Percentiles rank a stretch among this genome's conserved stretches.
These are phyloP conservation scores for Prunus davidiana DNA, from an alignment of 306 rosid species.

Conservation along the genomic window DNA sequence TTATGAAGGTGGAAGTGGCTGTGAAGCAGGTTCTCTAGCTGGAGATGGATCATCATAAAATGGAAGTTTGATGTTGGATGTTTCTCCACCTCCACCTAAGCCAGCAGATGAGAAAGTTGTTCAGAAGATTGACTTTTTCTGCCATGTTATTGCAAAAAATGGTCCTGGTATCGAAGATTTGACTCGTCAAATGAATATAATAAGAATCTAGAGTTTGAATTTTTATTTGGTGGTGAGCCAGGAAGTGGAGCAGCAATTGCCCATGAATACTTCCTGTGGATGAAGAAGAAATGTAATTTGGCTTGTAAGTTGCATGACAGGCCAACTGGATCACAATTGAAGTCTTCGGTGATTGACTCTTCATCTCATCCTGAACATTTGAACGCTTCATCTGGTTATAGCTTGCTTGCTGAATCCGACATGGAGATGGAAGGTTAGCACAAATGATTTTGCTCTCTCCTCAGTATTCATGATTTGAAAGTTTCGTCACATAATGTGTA, in stretches of 20 bases:
- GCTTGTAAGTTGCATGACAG: conserved; percentile 31
- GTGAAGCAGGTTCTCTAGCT: conserved; percentile 27
- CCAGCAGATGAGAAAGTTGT: conserved; percentile 42
- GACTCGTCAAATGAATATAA: conserved; percentile 35
- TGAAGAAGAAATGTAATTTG: conserved; percentile 47
- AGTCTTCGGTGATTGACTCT: conserved; percentile 19
- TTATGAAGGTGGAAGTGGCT: conserved; percentile 33
- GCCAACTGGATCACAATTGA: conserved; percentile 19
- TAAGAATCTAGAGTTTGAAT: conserved; percentile 48
- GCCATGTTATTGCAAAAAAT: neutral
- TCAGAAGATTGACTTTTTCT: conserved; percentile 22
- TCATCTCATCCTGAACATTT: conserved; percentile 23
- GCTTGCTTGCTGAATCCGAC: conserved; percentile 68
- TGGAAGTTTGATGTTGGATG: conserved; percentile 23
- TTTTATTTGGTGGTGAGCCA: conserved; percentile 56
- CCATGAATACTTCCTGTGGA: conserved; percentile 51
- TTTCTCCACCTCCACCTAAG: conserved; percentile 46
- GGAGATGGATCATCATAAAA: conserved; percentile 18
- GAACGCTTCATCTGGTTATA: conserved; percentile 32
- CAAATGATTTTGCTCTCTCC: conserved; percentile 17
- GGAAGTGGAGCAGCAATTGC: conserved; percentile 54
- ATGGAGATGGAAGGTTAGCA: conserved; percentile 94
- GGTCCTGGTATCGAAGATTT: conserved; percentile 47
- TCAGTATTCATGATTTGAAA: neutral
- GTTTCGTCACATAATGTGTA: too few species aligned